Evolutionary conservation across 805 yeast genomes (phyloP).

Genomic region (Metschnikowia continentalis): DNA sequence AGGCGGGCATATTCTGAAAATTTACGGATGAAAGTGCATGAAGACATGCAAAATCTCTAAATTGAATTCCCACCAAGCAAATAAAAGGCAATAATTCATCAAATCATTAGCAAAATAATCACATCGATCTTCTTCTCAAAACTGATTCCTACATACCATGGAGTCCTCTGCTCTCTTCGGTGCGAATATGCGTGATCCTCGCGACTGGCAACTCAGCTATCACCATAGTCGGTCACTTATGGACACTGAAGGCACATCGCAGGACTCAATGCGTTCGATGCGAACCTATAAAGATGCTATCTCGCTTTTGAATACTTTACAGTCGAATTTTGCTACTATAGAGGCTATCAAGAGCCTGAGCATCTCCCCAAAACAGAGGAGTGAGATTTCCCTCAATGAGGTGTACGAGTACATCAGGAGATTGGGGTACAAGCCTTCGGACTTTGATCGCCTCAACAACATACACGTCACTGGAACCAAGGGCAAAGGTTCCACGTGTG

Average conservation of each 20-base stretch:
- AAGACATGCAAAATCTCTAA: too few relatives aligned
- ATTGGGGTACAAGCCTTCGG: slow-evolving; percentile 47
- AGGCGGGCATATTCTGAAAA: background rate
- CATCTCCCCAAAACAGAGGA: slow-evolving; percentile 43
- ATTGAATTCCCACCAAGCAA: too few relatives aligned
- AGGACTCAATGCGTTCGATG: slow-evolving; percentile 18
- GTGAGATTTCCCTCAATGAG: slow-evolving; percentile 72
- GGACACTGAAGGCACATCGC: slow-evolving; percentile 1
- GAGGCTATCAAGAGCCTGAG: slow-evolving; percentile 75
- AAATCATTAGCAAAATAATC: too few relatives aligned
- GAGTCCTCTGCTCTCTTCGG: background rate
- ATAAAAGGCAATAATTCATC: too few relatives aligned
- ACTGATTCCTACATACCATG: background rate
- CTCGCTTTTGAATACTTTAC: slow-evolving; percentile 75
- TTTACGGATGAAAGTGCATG: background rate
- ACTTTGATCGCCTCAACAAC: slow-evolving; percentile 69
- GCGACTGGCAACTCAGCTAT: background rate
- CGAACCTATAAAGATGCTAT: slow-evolving; percentile 65
- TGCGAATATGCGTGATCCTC: background rate
- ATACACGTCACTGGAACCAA: slow-evolving; percentile 96
- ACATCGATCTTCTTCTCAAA: background rate
- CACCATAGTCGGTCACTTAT: background rate
- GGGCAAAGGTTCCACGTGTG: slow-evolving; percentile 98
- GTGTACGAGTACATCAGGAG: slow-evolving; percentile 50
- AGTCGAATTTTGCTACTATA: slow-evolving; percentile 85